phyloP scores from a whole-genome alignment of 2,329 filamentous ascomycete species.

The Hypoxylon sp. region DNA sequence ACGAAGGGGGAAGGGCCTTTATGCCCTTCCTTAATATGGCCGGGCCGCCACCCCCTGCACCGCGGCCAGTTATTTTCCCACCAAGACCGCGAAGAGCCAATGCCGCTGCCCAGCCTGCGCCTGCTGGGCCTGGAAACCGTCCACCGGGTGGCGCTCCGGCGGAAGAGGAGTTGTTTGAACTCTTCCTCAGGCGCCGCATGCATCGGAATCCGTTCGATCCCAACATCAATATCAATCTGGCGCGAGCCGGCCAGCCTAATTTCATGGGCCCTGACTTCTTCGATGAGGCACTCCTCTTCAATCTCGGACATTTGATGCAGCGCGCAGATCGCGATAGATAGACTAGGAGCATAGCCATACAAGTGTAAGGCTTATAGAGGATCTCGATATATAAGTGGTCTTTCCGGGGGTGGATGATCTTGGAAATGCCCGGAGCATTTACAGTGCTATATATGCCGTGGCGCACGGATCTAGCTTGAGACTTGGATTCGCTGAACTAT shows the following conservation, averaged over 20 bases:
- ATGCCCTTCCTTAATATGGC: conserved; percentile 38
- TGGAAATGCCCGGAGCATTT: neutral
- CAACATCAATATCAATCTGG: conserved; percentile 12
- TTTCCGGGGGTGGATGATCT: neutral
- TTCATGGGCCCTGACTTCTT: conserved; percentile 23
- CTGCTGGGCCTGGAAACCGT: conserved; percentile 4
- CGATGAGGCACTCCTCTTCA: conserved; percentile 25
- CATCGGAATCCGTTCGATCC: conserved; percentile 21
- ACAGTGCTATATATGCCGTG: neutral
- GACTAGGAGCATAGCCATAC: neutral
- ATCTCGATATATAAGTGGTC: neutral
- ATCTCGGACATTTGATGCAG: conserved; percentile 30
- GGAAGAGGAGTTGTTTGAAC: conserved; percentile 11
- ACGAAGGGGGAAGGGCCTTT: conserved; percentile 48
- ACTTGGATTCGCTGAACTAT: neutral
- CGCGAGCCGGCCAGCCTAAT: neutral
- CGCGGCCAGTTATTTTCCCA: neutral
- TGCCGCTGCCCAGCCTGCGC: conserved; percentile 1
- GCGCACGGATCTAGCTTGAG: neutral
- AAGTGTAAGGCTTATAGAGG: neutral
- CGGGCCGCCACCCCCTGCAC: conserved; percentile 7
- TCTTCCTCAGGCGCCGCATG: conserved; percentile 22
- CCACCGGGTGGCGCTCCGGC: neutral
- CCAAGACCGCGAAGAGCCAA: conserved; percentile 4
- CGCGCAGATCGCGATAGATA: conserved; percentile 19